Evolutionary conservation across 768 basidiomycete species (phyloP), one percentile per base, ranked within the genome.

Genomic region (Hericium coralloides): DNA sequence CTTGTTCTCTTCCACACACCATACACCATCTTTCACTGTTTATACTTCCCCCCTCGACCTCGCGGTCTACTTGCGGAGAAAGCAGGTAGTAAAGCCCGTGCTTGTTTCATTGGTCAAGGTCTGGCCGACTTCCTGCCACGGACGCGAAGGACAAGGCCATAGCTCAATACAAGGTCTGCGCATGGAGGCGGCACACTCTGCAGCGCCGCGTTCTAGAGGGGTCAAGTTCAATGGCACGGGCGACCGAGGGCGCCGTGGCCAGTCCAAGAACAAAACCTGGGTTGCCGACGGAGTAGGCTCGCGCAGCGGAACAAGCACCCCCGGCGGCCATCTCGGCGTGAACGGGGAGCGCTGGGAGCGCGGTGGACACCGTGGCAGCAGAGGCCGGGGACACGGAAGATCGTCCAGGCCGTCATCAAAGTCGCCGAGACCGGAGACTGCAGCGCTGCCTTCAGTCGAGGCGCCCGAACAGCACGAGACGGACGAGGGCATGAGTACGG

Each of bases 261-360:
- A 60, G 7, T 63, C 58, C 51, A 58, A 43, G 47, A 61, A 61
- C 61, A 58, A 45, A 43, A 56, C 57, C 1, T 58, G 60, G 60
- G 55, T 61, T 37, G 8, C 39, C 38, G 61, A 63, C 23, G 20
- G 18, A 12, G 38, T 15, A 18, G 36, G 36, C n/a, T 55, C 55
- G 22, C 41, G 61, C 8, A 55, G 49, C 36, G 43, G 54, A 4
- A 52, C 57, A n/a, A 56, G 36, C 45, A 61, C 31, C 2, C 57
- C 57, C 18, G 20, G 48, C 26, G 53, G 52, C 4, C 49, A 59
- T 31, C 55, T 49, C 59, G 65, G 65, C 18, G 65, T 65, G 17
- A 82, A 85, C 60, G 64, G 65, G 23, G 83, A 83, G 54, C 73
- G 80, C 48, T 80, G 85, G 82, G 85, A 87, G 53, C 76, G 84